These are phyloP conservation scores for Fusarium subglutinans DNA, from an alignment of 2,329 filamentous ascomycete genomes.

Conservation along the genomic window DNA sequence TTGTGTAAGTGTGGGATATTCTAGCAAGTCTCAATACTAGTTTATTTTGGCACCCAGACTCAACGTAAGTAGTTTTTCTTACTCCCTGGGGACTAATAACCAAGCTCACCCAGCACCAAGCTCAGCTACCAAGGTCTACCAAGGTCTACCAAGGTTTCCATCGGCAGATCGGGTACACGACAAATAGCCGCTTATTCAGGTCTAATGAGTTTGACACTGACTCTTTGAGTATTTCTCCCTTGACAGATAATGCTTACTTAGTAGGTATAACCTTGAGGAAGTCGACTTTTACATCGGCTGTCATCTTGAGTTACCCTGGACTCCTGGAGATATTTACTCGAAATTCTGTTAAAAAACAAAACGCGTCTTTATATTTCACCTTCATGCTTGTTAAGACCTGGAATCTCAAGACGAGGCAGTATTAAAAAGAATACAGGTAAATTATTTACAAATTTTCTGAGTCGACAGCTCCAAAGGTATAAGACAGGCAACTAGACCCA, in stretches of 20 bases:
- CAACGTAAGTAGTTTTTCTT: background rate
- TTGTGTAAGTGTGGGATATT: accelerated
- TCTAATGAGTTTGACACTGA: background rate
- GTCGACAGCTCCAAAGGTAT: background rate
- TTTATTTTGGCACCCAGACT: background rate
- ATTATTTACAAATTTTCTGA: too few relatives aligned
- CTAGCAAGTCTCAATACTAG: too few relatives aligned
- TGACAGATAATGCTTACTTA: background rate
- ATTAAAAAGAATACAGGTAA: too few relatives aligned
- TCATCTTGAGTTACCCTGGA: background rate
- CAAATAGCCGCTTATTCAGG: background rate
- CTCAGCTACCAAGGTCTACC: background rate
- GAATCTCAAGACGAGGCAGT: background rate
- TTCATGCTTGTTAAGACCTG: background rate
- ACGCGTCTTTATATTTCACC: too few relatives aligned
- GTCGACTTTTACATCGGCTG: too few relatives aligned
- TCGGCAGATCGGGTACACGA: background rate
- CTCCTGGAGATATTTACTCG: background rate
- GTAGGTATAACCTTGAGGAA: background rate
- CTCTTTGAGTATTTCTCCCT: background rate
- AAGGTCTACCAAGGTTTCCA: background rate
- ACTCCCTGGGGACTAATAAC: background rate
- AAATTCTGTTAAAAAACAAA: background rate
- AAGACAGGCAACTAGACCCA: too few relatives aligned
- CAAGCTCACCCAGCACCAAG: background rate